Evolutionary conservation across 163 green algal species (phyloP).

Genomic region (Scenedesmus sp.): DNA sequence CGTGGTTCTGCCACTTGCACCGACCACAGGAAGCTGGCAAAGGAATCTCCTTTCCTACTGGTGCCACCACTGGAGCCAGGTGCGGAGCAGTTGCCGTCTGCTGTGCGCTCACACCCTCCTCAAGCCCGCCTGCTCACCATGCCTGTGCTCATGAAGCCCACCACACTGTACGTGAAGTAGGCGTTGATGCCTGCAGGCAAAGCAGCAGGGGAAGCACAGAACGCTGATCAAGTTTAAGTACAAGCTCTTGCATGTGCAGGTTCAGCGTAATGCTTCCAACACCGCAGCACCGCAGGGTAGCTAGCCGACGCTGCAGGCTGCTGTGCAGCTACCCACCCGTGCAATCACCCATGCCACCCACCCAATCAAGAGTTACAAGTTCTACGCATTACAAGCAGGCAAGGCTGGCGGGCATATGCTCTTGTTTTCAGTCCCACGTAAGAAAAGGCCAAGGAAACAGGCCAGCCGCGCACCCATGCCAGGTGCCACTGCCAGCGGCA

Average conservation of each 20-base stretch:
- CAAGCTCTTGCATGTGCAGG: no score
- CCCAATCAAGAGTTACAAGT: no score
- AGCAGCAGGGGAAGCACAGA: background rate
- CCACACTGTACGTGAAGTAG: slow-evolving; percentile 88
- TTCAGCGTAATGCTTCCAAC: no score
- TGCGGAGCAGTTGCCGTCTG: background rate
- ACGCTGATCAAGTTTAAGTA: background rate
- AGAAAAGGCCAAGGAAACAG: no score
- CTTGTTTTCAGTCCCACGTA: no score
- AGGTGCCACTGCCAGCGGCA: slow-evolving; percentile 69
- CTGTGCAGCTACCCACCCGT: no score
- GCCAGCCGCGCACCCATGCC: slow-evolving; percentile 14
- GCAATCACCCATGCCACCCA: no score
- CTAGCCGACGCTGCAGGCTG: background rate
- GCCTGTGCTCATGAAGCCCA: slow-evolving; percentile 71
- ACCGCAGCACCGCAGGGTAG: no score
- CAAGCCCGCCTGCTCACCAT: slow-evolving; percentile 37
- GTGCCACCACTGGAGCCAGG: background rate
- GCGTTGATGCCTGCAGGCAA: slow-evolving; percentile 50
- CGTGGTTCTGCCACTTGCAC: background rate
- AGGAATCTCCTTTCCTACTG: no score
- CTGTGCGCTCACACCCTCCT: background rate
- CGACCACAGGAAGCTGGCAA: no score
- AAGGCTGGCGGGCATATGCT: no score
- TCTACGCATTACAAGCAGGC: no score